A percentile compares a stretch with the other conserved stretches of the same genome.
phyloP scores from a whole-genome alignment of 148 eudicot genomes.

The Spergularia bocconei region DNA sequence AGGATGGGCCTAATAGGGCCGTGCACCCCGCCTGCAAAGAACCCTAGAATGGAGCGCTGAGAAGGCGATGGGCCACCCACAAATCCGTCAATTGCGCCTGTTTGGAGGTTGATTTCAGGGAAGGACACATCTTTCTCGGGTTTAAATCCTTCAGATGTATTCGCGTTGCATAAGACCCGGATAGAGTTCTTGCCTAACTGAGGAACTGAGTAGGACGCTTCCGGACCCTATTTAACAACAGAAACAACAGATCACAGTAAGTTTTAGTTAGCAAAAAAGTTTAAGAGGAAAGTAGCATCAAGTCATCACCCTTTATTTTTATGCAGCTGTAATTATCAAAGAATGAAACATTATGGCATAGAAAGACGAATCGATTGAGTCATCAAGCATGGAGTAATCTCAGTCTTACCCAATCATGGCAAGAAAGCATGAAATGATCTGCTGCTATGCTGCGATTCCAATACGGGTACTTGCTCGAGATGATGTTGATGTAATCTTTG shows the following conservation, averaged over 20 bases:
- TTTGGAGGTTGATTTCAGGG: slow-evolving; percentile 65
- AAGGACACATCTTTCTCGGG: slow-evolving; percentile 70
- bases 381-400: neutral
- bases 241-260: neutral
- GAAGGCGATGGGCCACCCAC: slow-evolving; percentile 81
- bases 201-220: slow-evolving; percentile 56
- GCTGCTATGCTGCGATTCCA: slow-evolving; percentile 81
- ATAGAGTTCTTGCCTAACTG: slow-evolving; percentile 53
- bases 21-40: slow-evolving; percentile 79
- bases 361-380: neutral
- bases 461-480: slow-evolving; percentile 49
- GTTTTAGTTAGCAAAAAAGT: too few species aligned
- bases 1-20: slow-evolving; percentile 74
- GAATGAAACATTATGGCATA: neutral
- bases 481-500: slow-evolving; percentile 41
- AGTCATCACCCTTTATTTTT: too few species aligned
- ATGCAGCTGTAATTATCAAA: too few species aligned
- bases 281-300: too few species aligned
- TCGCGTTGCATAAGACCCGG: slow-evolving; percentile 77
- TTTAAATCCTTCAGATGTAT: slow-evolving; percentile 69
- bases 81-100: slow-evolving; percentile 43
- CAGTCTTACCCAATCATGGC: slow-evolving; percentile 74
- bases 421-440: slow-evolving; percentile 81
- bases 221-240: slow-evolving; percentile 59
- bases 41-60: slow-evolving; percentile 45